phyloP scores from a whole-genome alignment of 352 stramenopile genomes.

The Detonula confervacea region DNA sequence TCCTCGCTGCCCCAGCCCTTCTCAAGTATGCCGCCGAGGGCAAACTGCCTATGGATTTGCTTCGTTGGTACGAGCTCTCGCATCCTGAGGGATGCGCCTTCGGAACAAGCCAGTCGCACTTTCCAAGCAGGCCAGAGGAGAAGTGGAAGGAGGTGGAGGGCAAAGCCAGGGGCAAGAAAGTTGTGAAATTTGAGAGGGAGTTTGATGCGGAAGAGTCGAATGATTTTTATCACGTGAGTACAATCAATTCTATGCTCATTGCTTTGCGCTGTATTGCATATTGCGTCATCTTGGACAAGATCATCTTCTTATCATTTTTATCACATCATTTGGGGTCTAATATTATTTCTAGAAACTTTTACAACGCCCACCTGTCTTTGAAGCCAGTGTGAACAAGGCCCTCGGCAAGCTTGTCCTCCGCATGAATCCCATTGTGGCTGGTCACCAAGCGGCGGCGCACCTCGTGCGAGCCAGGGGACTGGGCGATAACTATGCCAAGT shows the following conservation, averaged over 20 bases:
- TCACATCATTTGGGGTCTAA: slow-evolving; percentile 1
- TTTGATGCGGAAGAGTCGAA: slow-evolving; percentile 64
- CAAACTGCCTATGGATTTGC: slow-evolving; percentile 53
- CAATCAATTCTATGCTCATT: slow-evolving; percentile 3
- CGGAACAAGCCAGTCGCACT: slow-evolving; percentile 36
- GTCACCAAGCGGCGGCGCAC: slow-evolving; percentile 55
- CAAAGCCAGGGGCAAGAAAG: slow-evolving; percentile 33
- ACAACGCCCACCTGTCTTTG: slow-evolving; percentile 48
- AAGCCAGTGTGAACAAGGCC: slow-evolving; percentile 47
- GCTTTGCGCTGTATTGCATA: not conserved
- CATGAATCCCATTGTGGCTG: slow-evolving; percentile 59
- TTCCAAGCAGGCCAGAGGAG: slow-evolving; percentile 47
- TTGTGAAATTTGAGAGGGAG: slow-evolving; percentile 29
- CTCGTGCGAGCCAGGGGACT: slow-evolving; percentile 47
- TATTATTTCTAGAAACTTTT: slow-evolving; percentile 42
- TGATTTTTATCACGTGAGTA: slow-evolving; percentile 60
- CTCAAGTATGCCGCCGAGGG: slow-evolving; percentile 63
- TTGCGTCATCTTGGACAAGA: too few species aligned
- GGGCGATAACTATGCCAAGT: slow-evolving; percentile 17
- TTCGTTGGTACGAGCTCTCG: slow-evolving; percentile 55
- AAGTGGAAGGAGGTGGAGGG: slow-evolving; percentile 43
- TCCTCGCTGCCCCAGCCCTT: slow-evolving; percentile 55
- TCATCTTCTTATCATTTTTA: too few species aligned
- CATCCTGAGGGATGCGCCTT: slow-evolving; percentile 44
- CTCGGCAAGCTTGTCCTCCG: slow-evolving; percentile 50